phyloP scores from a whole-genome alignment of 2,329 filamentous ascomycete genomes.

The Botrytis porri region DNA sequence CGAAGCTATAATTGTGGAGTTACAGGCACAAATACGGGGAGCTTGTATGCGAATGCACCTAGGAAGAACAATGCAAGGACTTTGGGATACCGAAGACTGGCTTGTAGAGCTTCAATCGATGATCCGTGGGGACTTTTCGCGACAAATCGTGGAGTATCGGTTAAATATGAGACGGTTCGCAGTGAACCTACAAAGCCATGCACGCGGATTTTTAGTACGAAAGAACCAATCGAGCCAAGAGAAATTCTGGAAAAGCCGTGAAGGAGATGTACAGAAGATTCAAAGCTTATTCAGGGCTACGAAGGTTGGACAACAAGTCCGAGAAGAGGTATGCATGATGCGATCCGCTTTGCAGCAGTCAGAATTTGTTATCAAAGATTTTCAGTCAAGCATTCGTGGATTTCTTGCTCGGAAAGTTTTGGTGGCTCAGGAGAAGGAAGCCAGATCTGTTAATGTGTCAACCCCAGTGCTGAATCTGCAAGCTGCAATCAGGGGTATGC shows the following conservation, averaged over 20 bases:
- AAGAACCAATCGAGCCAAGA: constrained; percentile 60
- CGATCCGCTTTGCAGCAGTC: constrained; percentile 59
- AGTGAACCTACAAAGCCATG: constrained; percentile 72
- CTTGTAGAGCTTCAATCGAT: constrained; percentile 81
- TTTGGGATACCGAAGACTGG: constrained; percentile 82
- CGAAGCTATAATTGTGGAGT: constrained; percentile 67
- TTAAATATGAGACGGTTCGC: constrained; percentile 81
- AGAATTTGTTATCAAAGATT: constrained; percentile 60
- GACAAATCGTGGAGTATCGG: constrained; percentile 79
- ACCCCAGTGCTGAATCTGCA: constrained; percentile 50
- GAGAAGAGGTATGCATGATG: constrained; percentile 55
- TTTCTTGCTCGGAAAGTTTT: constrained; percentile 61
- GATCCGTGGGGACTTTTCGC: constrained; percentile 81
- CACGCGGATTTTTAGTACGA: constrained; percentile 73
- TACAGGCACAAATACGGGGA: constrained; percentile 84
- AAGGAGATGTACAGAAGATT: constrained; percentile 70
- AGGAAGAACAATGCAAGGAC: constrained; percentile 76
- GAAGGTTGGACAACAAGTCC: constrained; percentile 46
- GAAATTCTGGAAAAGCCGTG: constrained; percentile 65
- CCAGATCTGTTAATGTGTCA: constrained; percentile 46
- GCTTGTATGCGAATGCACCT: constrained; percentile 74
- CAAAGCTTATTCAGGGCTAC: constrained; percentile 77
- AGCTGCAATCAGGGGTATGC: constrained; percentile 27
- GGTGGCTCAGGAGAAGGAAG: constrained; percentile 54
- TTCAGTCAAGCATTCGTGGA: constrained; percentile 66